Percentiles rank a stretch among this genome's conserved stretches.
phyloP scores from a whole-genome alignment of 2,329 filamentous ascomycete genomes.

The Xylaria sp. region DNA sequence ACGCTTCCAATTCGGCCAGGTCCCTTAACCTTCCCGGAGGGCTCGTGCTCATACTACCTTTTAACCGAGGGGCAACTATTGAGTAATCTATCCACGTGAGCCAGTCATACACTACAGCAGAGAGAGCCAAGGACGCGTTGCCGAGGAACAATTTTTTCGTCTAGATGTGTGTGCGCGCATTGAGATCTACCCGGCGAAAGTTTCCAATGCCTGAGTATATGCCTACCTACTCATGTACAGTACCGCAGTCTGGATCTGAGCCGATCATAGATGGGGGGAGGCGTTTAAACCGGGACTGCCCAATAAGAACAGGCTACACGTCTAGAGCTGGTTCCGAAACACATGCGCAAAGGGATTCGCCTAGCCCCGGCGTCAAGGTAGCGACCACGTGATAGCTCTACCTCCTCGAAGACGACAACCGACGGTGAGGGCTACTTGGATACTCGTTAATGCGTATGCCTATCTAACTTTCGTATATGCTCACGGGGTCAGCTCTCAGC shows the following conservation, averaged over 20 bases:
- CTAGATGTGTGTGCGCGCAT: not conserved
- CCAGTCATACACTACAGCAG: not conserved
- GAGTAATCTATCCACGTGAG: constrained; percentile 1
- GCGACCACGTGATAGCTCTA: constrained; percentile 27
- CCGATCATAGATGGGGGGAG: constrained; percentile 1
- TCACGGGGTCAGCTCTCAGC: constrained; percentile 22
- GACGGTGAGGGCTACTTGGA: constrained; percentile 2
- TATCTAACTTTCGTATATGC: not conserved
- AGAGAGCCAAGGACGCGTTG: not conserved
- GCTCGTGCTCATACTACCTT: not conserved
- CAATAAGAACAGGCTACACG: not conserved
- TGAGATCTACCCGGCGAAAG: not conserved
- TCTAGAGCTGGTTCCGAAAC: not conserved
- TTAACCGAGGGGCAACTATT: constrained; percentile 8
- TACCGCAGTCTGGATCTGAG: not conserved
- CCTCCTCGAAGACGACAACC: constrained; percentile 12
- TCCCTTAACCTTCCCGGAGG: constrained; percentile 1
- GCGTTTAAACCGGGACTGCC: constrained; percentile 15
- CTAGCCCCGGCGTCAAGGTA: constrained; percentile 29
- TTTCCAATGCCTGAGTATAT: not conserved
- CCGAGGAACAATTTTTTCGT: constrained; percentile 16
- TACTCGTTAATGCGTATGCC: no score
- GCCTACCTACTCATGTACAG: not conserved
- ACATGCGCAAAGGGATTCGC: constrained; percentile 32
- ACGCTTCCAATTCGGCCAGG: constrained; percentile 19